Evolutionary conservation across 306 rosid species (phyloP).

Genomic region (Cicer yamashitae): DNA sequence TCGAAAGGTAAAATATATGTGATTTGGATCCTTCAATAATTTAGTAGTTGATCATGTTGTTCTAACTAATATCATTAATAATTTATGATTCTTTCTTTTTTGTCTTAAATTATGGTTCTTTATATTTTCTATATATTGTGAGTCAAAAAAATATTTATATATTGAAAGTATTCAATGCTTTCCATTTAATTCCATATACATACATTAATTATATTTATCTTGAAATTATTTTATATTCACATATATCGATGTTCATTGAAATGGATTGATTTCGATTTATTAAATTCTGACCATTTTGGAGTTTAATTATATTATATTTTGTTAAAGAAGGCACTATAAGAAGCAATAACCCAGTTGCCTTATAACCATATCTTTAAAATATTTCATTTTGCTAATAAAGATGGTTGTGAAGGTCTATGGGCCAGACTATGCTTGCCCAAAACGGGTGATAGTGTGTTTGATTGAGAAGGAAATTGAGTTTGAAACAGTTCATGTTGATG

Average conservation of each 20-base stretch:
- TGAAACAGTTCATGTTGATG: slow-evolving; percentile 53
- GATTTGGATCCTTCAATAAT: too few relatives aligned
- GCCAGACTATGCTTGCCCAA: slow-evolving; percentile 52
- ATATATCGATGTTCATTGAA: not conserved
- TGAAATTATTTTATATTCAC: too few relatives aligned
- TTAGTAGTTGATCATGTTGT: too few relatives aligned
- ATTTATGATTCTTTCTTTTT: too few relatives aligned
- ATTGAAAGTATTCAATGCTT: too few relatives aligned
- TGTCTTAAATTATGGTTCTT: too few relatives aligned
- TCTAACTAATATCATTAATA: too few relatives aligned
- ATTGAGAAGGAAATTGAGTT: slow-evolving; percentile 61
- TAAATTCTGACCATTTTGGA: not conserved
- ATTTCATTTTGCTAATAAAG: not conserved
- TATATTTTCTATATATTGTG: too few relatives aligned
- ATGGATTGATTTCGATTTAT: not conserved
- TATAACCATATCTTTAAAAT: not conserved
- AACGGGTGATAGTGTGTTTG: slow-evolving; percentile 53
- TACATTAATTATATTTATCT: too few relatives aligned
- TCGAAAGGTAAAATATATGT: too few relatives aligned
- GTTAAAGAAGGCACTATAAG: not conserved
- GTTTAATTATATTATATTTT: not conserved
- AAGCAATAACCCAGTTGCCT: not conserved
- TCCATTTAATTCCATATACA: too few relatives aligned
- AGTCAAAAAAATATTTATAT: too few relatives aligned
- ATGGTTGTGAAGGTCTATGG: slow-evolving; percentile 65